These are phyloP conservation scores for Periglandula ipomoeae DNA, from an alignment of 2,329 filamentous ascomycete species.

Conservation along the genomic window DNA sequence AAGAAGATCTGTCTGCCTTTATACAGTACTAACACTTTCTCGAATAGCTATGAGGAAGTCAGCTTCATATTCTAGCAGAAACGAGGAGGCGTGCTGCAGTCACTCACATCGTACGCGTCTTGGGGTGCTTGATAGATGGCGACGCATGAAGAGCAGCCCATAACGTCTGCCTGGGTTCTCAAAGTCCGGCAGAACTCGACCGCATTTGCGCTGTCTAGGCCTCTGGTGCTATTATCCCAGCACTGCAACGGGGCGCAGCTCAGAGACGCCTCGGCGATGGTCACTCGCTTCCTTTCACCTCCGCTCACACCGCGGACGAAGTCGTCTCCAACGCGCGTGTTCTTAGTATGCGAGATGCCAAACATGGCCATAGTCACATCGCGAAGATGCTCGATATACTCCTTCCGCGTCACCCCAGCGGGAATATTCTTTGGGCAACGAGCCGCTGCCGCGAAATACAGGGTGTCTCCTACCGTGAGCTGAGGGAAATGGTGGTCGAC, in stretches of 20 bases:
- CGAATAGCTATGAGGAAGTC: no score
- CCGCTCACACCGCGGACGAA: constrained; percentile 66
- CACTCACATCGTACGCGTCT: constrained; percentile 52
- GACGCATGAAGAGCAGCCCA: constrained; percentile 55
- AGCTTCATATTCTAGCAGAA: no score
- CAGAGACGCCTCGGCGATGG: constrained; percentile 51
- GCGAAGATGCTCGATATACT: constrained; percentile 46
- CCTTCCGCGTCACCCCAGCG: constrained; percentile 41
- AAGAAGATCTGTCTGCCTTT: constrained; percentile 44
- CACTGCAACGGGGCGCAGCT: constrained; percentile 52
- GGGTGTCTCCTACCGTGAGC: constrained; percentile 68
- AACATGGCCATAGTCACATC: constrained; percentile 71
- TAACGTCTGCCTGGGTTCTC: constrained; percentile 57
- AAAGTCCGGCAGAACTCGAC: constrained; percentile 67
- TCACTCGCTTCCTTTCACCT: constrained; percentile 62
- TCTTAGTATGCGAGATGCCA: constrained; percentile 62
- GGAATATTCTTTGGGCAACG: constrained; percentile 55
- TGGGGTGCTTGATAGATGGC: constrained; percentile 67
- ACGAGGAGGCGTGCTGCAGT: no score
- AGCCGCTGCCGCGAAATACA: constrained; percentile 67
- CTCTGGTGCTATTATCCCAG: constrained; percentile 66
- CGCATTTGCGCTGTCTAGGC: constrained; percentile 66
- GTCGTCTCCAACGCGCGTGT: constrained; percentile 69
- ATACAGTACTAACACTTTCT: constrained; percentile 16
- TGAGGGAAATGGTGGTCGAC: constrained; percentile 75